Percentiles rank a stretch among this genome's conserved stretches.
These are phyloP conservation scores for Grigorovia jiainica DNA, from an alignment of 805 yeast genomes.

Conservation along the genomic window DNA sequence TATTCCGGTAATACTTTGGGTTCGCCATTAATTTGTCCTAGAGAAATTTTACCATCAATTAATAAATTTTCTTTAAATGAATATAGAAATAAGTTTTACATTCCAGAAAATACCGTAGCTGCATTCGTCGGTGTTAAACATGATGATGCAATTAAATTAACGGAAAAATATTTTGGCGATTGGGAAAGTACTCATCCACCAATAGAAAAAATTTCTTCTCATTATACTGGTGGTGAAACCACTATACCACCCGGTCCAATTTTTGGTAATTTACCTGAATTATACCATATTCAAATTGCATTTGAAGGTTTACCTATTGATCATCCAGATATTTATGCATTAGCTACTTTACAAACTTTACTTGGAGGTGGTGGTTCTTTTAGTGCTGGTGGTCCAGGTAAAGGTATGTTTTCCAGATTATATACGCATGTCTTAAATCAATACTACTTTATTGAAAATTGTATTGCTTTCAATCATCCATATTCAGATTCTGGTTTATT, in stretches of 20 bases:
- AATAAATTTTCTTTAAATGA: constrained; percentile 42
- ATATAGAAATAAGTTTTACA: constrained; percentile 58
- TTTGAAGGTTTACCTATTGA: constrained; percentile 81
- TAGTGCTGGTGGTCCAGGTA: constrained; percentile 98
- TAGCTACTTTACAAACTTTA: constrained; percentile 81
- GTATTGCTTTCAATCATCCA: constrained; percentile 80
- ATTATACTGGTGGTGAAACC: constrained; percentile 52
- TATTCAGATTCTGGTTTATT: constrained; percentile 86
- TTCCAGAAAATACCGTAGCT: constrained; percentile 73
- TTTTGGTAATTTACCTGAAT: constrained; percentile 60
- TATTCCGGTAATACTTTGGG: constrained; percentile 69
- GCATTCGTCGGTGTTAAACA: constrained; percentile 83
- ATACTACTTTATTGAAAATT: constrained; percentile 83
- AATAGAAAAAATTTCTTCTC: constrained; percentile 31
- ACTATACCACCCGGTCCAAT: constrained; percentile 46
- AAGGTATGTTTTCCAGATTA: constrained; percentile 93
- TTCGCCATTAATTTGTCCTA: constrained; percentile 74
- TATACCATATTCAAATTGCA: constrained; percentile 77
- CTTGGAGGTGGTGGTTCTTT: constrained; percentile 97
- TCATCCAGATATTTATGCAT: constrained; percentile 80
- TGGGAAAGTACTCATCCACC: constrained; percentile 33
- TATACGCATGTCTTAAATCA: constrained; percentile 87
- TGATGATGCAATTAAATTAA: constrained; percentile 54
- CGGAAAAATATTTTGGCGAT: constrained; percentile 54
- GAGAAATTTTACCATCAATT: constrained; percentile 50